Evolutionary conservation across 2,329 filamentous ascomycete species (phyloP).

Genomic region (Aspergillus candidus): DNA sequence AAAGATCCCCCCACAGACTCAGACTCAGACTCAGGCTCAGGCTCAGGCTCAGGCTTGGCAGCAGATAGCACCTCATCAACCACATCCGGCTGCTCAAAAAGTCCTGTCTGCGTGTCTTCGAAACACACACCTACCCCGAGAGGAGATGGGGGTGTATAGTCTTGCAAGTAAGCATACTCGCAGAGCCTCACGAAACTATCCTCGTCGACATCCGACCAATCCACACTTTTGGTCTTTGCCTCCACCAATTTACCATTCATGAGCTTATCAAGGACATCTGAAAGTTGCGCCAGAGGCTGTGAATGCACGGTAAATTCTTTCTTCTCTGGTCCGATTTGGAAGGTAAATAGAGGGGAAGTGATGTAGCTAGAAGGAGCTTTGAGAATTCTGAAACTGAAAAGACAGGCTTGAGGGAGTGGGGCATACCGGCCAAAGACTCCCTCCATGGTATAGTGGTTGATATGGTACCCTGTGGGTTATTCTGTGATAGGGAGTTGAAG

Average conservation of each 20-base stretch:
- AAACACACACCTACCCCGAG: background rate
- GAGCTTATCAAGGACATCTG: slow-evolving; percentile 4
- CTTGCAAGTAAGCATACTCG: slow-evolving; percentile 33
- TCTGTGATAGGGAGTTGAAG: too few relatives aligned
- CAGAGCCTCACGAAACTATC: slow-evolving; percentile 32
- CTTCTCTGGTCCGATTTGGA: slow-evolving; percentile 6
- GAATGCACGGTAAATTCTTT: slow-evolving; percentile 9
- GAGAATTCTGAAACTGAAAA: too few relatives aligned
- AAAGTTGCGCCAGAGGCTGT: slow-evolving; percentile 4
- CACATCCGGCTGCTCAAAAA: too few relatives aligned
- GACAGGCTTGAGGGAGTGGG: too few relatives aligned
- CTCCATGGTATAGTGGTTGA: too few relatives aligned
- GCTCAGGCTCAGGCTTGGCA: background rate
- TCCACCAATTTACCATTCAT: slow-evolving; percentile 9
- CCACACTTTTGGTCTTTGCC: slow-evolving; percentile 8
- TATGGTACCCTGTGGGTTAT: too few relatives aligned
- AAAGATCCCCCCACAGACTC: too few relatives aligned
- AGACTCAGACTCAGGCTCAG: slow-evolving; percentile 4
- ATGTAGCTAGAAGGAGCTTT: background rate
- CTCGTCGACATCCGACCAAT: slow-evolving; percentile 29
- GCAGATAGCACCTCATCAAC: too few relatives aligned
- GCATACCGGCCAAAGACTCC: too few relatives aligned
- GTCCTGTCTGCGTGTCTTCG: too few relatives aligned
- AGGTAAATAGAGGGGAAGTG: slow-evolving; percentile 9
- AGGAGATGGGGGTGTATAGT: slow-evolving; percentile 23